A percentile compares a stretch with the other conserved stretches of the same genome.
Conservation (phyloP, 108 stramenopile genomes). For the Parmales sp. region DNA sequence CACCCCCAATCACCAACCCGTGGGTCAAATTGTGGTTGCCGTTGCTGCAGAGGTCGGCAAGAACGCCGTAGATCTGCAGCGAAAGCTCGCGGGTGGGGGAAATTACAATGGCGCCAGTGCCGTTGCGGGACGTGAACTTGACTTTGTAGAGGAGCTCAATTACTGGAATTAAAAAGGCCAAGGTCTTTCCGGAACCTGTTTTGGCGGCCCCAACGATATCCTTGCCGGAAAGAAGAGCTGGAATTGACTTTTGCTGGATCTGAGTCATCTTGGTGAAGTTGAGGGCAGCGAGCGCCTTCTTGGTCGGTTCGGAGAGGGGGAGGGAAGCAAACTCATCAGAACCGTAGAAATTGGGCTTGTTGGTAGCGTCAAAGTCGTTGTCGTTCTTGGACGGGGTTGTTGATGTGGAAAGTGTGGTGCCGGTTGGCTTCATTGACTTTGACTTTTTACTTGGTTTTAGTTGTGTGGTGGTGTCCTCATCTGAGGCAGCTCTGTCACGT, state of each 20-base stretch:
- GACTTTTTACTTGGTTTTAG: no score
- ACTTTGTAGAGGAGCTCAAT: slow-evolving; percentile 84
- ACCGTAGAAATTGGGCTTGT: slow-evolving; percentile 37
- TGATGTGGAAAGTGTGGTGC: no score
- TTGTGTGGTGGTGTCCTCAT: no score
- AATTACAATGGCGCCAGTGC: slow-evolving; percentile 93
- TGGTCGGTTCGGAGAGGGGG: slow-evolving; percentile 79
- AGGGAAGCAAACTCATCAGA: slow-evolving; percentile 62
- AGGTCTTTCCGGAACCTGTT: slow-evolving; percentile 94
- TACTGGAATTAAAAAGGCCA: slow-evolving; percentile 89
- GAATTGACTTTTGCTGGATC: slow-evolving; percentile 89
- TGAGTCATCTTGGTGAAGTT: slow-evolving; percentile 83
- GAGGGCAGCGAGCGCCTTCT: slow-evolving; percentile 57
- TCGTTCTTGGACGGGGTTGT: no score
- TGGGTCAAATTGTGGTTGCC: slow-evolving; percentile 80
- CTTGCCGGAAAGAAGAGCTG: slow-evolving; percentile 79
- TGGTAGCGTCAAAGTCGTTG: no score
- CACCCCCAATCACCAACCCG: slow-evolving; percentile 95
- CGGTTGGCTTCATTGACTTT: no score
- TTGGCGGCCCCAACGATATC: slow-evolving; percentile 97
- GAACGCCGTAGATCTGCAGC: slow-evolving; percentile 98
- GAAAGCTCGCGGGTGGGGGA: slow-evolving; percentile 93
- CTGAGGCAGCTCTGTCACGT: no score
- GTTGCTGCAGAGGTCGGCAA: slow-evolving; percentile 68
- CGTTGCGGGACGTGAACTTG: slow-evolving; percentile 78